phyloP scores from a whole-genome alignment of 805 yeast species.

The Kuraishia hungarica region DNA sequence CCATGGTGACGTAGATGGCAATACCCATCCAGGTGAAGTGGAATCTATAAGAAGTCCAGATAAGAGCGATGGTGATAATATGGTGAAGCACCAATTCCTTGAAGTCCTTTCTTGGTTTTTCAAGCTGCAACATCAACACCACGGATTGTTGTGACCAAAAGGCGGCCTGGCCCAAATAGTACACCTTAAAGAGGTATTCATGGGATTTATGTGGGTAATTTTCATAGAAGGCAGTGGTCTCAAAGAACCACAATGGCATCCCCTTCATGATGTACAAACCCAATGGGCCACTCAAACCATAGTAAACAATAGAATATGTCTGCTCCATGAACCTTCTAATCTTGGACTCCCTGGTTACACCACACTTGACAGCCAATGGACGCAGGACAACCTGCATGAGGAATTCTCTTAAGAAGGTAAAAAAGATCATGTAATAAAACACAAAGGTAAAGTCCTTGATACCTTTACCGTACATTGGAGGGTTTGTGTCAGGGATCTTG shows the following conservation, averaged over 20 bases:
- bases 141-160: conserved; percentile 97
- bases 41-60: conserved; percentile 82
- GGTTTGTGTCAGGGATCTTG: conserved; percentile 48
- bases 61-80: conserved; percentile 79
- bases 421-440: conserved; percentile 70
- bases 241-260: conserved; percentile 83
- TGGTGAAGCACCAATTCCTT: conserved; percentile 90
- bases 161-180: conserved; percentile 88
- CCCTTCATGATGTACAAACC: conserved; percentile 85
- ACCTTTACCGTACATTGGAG: conserved; percentile 74
- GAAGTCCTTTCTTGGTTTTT: conserved; percentile 92
- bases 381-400: conserved; percentile 71
- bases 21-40: conserved; percentile 96
- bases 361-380: conserved; percentile 56
- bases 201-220: conserved; percentile 79
- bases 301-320: conserved; percentile 75
- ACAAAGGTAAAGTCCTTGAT: conserved; percentile 74
- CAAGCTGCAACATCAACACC: conserved; percentile 74
- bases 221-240: conserved; percentile 72
- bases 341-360: conserved; percentile 47
- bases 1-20: conserved; percentile 91
- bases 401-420: conserved; percentile 88
- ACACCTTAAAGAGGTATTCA: conserved; percentile 62
- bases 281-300: conserved; percentile 70
- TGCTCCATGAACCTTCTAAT: conserved; percentile 87